phyloP scores from a whole-genome alignment of 208 protist genomes.

The Blastocrithidia nonstop region DNA sequence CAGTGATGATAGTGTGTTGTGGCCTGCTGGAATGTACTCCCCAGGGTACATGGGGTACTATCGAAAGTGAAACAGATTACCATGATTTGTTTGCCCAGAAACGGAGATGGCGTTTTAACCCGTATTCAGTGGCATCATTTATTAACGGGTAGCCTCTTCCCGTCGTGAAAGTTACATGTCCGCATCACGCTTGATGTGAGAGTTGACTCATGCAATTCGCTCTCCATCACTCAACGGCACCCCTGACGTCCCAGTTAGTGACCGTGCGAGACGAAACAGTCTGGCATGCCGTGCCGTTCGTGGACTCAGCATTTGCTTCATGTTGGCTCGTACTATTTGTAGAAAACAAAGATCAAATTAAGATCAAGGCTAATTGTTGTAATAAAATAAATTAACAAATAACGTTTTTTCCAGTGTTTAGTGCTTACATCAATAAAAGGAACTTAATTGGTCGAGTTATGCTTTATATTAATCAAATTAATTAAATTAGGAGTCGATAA shows the following conservation, averaged over 20 bases:
- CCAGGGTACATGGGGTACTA: constrained; percentile 86
- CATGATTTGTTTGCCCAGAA: constrained; percentile 56
- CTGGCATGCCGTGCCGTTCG: constrained; percentile 83
- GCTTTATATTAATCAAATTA: no score
- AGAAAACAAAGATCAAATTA: no score
- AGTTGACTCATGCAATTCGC: constrained; percentile 65
- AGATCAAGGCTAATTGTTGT: no score
- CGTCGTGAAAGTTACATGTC: constrained; percentile 57
- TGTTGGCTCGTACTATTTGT: no score
- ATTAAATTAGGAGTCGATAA: no score
- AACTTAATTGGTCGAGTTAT: no score
- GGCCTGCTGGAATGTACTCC: constrained; percentile 76
- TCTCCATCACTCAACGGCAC: constrained; percentile 61
- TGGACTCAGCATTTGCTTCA: constrained; percentile 76
- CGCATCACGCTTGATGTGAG: constrained; percentile 45
- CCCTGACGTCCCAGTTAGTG: constrained; percentile 9
- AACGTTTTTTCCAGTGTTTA: no score
- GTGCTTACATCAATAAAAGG: no score
- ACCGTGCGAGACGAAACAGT: constrained; percentile 47
- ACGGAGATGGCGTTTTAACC: constrained; percentile 42
- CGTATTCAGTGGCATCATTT: constrained; percentile 42
- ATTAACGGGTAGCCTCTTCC: constrained; percentile 55
- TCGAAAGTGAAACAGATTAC: constrained; percentile 81
- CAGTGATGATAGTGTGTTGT: constrained; percentile 75
- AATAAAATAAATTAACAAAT: no score